Percentiles rank a stretch among this genome's conserved stretches.
phyloP scores from a whole-genome alignment of 768 basidiomycete species.

The Suillus americanus region DNA sequence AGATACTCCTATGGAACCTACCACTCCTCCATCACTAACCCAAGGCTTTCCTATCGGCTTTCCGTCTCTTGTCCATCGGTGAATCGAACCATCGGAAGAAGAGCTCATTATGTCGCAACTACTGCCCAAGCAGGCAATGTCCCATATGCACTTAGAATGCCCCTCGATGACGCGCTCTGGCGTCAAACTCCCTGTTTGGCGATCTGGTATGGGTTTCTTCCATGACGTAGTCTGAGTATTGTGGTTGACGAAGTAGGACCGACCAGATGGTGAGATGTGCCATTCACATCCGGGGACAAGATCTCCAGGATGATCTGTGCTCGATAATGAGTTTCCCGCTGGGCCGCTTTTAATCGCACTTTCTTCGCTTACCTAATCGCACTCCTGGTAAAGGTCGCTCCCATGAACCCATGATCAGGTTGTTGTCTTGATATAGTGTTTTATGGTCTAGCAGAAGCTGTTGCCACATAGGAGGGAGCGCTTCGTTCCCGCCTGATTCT shows the following conservation, averaged over 20 bases:
- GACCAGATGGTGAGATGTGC: neutral
- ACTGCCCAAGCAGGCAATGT: neutral
- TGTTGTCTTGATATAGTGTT: slow-evolving; percentile 1
- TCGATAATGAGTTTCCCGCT: neutral
- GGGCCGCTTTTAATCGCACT: no score
- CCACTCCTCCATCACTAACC: neutral
- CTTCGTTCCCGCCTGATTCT: neutral
- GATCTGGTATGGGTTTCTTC: neutral
- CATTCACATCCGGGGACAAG: neutral
- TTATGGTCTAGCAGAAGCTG: neutral
- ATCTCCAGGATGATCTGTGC: neutral
- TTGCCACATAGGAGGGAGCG: slow-evolving; percentile 1
- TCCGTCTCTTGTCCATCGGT: neutral
- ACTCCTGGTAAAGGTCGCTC: neutral
- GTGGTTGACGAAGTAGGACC: neutral
- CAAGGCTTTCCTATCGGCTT: neutral
- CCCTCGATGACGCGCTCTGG: neutral
- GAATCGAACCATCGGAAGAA: neutral
- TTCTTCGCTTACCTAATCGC: neutral
- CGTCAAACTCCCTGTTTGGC: neutral
- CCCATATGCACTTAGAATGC: neutral
- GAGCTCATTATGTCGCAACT: neutral
- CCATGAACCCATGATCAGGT: neutral
- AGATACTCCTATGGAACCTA: slow-evolving; percentile 5
- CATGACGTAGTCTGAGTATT: neutral